Conservation (phyloP, 2,329 filamentous ascomycete genomes). For the Massarina eburnea region DNA sequence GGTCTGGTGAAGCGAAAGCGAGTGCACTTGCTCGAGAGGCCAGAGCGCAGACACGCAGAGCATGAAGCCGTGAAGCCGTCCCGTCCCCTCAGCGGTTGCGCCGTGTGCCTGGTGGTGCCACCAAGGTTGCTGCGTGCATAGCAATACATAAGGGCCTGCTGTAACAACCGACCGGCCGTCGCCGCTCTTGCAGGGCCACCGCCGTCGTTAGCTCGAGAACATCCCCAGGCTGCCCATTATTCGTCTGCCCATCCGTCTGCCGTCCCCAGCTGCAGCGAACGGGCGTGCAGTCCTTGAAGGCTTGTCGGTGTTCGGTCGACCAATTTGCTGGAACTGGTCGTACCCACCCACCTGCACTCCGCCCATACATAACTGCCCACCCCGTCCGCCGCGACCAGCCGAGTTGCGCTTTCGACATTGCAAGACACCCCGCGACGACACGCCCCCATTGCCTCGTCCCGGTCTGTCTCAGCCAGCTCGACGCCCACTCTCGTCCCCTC, state of each 20-base stretch:
- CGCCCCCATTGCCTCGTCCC: constrained; percentile 27
- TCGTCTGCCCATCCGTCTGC: constrained; percentile 5
- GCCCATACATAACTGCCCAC: constrained; percentile 26
- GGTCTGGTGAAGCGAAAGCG: no score
- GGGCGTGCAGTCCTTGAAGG: constrained; percentile 23
- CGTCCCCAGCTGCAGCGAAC: constrained; percentile 17
- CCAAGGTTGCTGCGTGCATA: no score
- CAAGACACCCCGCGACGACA: constrained; percentile 19
- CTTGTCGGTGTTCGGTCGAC: constrained; percentile 31
- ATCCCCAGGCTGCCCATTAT: constrained; percentile 13
- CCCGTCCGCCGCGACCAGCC: constrained; percentile 11
- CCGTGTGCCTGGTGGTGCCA: no score
- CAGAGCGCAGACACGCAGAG: no score
- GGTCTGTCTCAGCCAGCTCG: constrained; percentile 32
- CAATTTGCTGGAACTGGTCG: constrained; percentile 22
- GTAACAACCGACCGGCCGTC: constrained; percentile 1
- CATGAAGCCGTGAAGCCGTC: no score
- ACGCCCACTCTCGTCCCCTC: constrained; percentile 24
- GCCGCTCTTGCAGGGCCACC: neutral
- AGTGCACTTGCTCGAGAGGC: no score
- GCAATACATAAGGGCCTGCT: no score
- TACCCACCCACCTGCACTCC: constrained; percentile 13
- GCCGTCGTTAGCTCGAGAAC: constrained; percentile 3
- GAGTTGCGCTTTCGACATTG: constrained; percentile 11
- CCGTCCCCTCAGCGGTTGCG: no score